A percentile compares a stretch with the other conserved stretches of the same genome.
These are phyloP conservation scores for Neurospora sp. DNA, from an alignment of 495 filamentous ascomycete species.

Conservation along the genomic window DNA sequence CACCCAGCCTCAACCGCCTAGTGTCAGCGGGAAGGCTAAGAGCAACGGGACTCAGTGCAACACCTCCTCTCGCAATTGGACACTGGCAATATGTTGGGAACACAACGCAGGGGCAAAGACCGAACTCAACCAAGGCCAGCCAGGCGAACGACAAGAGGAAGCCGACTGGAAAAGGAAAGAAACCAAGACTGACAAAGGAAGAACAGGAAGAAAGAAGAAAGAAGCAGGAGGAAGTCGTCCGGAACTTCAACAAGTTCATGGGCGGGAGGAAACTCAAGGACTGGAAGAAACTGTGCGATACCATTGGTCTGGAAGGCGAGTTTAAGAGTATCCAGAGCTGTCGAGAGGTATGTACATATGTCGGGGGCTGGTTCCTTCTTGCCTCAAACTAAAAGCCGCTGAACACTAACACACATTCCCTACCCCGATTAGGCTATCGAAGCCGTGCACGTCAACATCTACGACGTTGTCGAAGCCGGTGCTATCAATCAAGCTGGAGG, in stretches of 20 bases:
- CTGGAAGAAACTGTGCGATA: neutral
- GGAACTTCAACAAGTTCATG: neutral
- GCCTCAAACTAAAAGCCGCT: too few relatives aligned
- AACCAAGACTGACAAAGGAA: neutral
- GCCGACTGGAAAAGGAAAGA: neutral
- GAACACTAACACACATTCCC: neutral
- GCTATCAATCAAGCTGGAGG: neutral
- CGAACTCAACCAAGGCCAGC: neutral
- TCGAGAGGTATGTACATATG: neutral
- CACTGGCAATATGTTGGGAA: neutral
- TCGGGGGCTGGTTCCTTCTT: too few relatives aligned
- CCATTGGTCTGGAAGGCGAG: neutral
- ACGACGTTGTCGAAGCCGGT: neutral
- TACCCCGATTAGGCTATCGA: too few relatives aligned
- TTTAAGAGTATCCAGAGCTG: neutral
- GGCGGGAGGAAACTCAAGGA: neutral
- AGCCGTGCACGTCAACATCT: neutral
- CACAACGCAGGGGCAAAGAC: neutral
- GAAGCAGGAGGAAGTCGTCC: neutral
- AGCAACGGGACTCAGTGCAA: neutral
- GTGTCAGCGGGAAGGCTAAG: neutral
- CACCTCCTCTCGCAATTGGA: neutral
- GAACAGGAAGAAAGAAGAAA: neutral
- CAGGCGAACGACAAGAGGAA: neutral
- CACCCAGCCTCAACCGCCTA: neutral